Evolutionary conservation across 495 filamentous ascomycete species (phyloP), one percentile per base, ranked within the genome.

Genomic region (Bryoglossum gracile): DNA sequence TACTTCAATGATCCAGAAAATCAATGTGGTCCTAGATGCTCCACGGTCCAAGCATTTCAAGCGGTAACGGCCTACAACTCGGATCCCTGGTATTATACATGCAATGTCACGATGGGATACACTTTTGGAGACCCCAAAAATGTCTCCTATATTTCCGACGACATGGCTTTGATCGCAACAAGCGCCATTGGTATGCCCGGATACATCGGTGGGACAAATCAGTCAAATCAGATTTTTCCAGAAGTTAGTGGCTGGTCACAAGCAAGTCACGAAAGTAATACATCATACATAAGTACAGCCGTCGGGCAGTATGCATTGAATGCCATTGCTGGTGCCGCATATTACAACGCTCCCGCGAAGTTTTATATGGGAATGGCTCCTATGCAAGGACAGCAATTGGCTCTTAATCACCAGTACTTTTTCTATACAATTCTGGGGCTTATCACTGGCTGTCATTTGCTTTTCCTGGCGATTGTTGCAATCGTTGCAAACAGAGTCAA

Each of bases 31-130:
- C 41, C 19, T 16, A 51, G 58, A 2, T 57, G 54, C 36, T 42
- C 47, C 0, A 43, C 54, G 8, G 50, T 61, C 8, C 23, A 58
- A 34, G 58, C 37, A 8, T 58, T 61, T 23, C 55, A 61, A 33
- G n/a, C n/a, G n/a, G n/a, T n/a, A n/a, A n/a, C n/a, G n/a, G 32
- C 57, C 1, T 56, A 28, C 10, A 2, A 14, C 13, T 46, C 24
- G 0, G 16, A 48, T n/a, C 51, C 57, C 1, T 60, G 50, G 50
- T 60, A 57, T 26, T 60, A 60, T 42, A 43, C 21, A 14, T 60
- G 57, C 42, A 51, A 54, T 23, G 43, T 60, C 17, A 55, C 48
- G 3, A 13, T 61, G 14, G 42, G 48, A 4, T 8, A 32, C 2
- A 55, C 53, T 5, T 16, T 36, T 5, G 50, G 50, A 17, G 55